Conservation (phyloP, 345 rosid species). For the Brassica rapa region DNA sequence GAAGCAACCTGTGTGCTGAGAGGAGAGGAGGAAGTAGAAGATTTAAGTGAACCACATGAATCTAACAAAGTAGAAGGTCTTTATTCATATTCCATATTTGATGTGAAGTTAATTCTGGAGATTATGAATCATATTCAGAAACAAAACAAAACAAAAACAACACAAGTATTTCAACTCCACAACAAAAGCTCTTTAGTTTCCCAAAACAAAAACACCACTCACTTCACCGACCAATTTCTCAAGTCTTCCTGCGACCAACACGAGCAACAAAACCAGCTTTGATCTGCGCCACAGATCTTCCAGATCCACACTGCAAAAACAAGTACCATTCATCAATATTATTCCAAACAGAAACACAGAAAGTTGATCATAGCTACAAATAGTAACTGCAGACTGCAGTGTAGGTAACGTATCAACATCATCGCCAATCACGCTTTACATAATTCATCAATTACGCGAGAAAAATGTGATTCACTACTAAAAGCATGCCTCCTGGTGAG, state of each 20-base stretch:
- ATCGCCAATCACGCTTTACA: neutral
- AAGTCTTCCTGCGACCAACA: conserved; percentile 85
- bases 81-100: conserved; percentile 6
- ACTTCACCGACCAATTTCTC: conserved; percentile 24
- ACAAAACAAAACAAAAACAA: neutral
- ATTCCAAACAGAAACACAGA: neutral
- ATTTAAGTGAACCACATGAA: conserved; percentile 8
- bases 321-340: conserved; percentile 3
- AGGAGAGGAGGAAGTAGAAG: neutral
- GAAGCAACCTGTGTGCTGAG: too few species aligned
- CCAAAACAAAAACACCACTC: conserved; percentile 18
- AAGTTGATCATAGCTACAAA: neutral
- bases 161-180: conserved; percentile 24
- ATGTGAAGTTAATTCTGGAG: neutral
- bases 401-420: too few species aligned
- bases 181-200: conserved; percentile 5
- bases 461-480: neutral
- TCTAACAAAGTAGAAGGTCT: conserved; percentile 10
- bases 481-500: neutral
- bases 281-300: conserved; percentile 93
- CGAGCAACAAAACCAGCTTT: conserved; percentile 97
- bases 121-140: conserved; percentile 19
- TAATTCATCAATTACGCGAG: neutral
- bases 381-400: neutral
- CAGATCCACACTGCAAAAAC: conserved; percentile 84